Evolutionary conservation across 345 rosid species (phyloP), one percentile per base, ranked within the genome.

Genomic region (Camelina laxa): DNA sequence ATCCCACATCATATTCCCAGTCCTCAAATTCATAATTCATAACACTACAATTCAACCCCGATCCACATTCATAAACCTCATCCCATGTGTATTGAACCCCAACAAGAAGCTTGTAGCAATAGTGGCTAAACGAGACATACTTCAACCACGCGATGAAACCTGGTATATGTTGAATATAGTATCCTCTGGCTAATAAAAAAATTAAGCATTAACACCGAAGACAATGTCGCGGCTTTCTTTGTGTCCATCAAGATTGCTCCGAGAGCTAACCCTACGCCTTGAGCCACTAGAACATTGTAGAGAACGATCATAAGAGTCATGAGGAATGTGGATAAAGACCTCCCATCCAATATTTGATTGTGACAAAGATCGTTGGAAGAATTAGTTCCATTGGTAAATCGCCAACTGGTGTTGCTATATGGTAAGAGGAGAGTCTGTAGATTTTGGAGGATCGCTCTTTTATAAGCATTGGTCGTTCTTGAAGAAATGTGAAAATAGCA

Each of bases 361-460:
- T 86, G 6, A 88, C 84, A 27, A 91, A 94, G 24, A 87, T 82
- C 0, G 96, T 87, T 5, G 98, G 98, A 53, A 94, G 90, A 67
- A 94, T 85, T 5, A 94, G 95, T 76, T 94, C 98, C 97, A 94
- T 94, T 2, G 98, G 97, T 60, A 94, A 82, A 82, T 94, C 98
- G 2, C 98, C 98, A 0, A 82, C 91, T 9, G 79, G 86, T 56
- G 93, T 79, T 3, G 96, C 91, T 16, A 89, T 80, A 78, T 84
- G 91, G 57, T 91, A 94, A 35, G 98, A 89, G 9, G 97, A 94
- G 17, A 94, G 91, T 11, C 90, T 91, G 81, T 91, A 94, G 90
- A 91, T 89, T 51, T 96, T 90, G 0, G 97, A 89, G 10, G 96
- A 88, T 47, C 96, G 85, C 51, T 94, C 98, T 79, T 88, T 94